Evolutionary conservation across 768 basidiomycete genomes (phyloP), one percentile per base, ranked within the genome.

Genomic region (Sarcodon aspratus): DNA sequence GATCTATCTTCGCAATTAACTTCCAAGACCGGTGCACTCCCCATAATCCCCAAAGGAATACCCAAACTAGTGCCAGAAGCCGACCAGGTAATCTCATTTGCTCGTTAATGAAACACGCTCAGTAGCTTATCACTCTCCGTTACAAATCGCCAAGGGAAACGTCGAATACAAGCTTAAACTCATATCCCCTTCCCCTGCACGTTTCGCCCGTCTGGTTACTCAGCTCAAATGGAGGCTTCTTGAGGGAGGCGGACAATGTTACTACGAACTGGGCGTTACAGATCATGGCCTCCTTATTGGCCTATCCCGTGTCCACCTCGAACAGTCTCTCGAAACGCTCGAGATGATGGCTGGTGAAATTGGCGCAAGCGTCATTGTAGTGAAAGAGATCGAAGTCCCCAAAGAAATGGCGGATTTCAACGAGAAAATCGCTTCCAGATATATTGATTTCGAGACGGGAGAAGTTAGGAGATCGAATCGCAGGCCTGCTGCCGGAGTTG

Each of bases 101-200:
- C 40, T 17, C 38, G 36, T 36, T 44, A 47, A 9, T 17, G 17
- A 27, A 45, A 18, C 49, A 33, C 33, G 17, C 45, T 17, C 5
- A 9, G 2, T 9, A 27, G 33, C 15, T 34, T 32, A 46, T 15
- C 15, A 34, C 32, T 46, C 27, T 15, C 33, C 45, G 17, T 17
- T 34, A 15, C 13, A 42, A 9, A 5, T 5, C 43, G 31, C 36
- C 8, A 70, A 85, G 65, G 92, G 92, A 8, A 93, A 92, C 58
- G 80, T 96, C 51, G 92, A 96, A 65, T 96, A 96, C 71, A 96
- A 96, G 65, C 76, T 95, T 33, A 89, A 92, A 62, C 80, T 95
- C 17, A 75, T 92, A 36, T 72, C 80, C 45, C 89, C 92, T 0
- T 73, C 85, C 11, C 77, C 79, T 0, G 73, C 79, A 4, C 86